Conservation (phyloP, 306 rosid species). For the Herpetospermum pedunculosum region DNA sequence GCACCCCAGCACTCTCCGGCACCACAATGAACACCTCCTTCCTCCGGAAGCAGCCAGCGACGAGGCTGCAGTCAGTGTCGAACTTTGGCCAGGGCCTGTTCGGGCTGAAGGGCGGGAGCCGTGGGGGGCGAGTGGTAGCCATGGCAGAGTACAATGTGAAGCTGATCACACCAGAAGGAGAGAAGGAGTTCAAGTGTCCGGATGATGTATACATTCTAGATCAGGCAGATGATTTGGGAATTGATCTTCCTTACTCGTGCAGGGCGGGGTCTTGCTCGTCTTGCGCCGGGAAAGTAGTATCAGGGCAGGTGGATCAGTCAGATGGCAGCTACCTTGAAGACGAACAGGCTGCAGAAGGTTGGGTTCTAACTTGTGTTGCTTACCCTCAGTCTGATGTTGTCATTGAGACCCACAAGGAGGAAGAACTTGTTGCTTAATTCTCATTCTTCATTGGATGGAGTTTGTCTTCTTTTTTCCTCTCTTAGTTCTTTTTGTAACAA, state of each 20-base stretch:
- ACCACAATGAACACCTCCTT: slow-evolving; percentile 51
- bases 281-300: slow-evolving; percentile 48
- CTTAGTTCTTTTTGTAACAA: neutral
- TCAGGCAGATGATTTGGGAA: slow-evolving; percentile 41
- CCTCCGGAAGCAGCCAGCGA: slow-evolving; percentile 8
- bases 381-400: slow-evolving; percentile 35
- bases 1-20: slow-evolving; percentile 23
- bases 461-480: neutral
- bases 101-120: slow-evolving; percentile 15
- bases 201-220: slow-evolving; percentile 57
- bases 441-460: neutral
- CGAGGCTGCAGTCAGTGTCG: neutral
- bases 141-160: slow-evolving; percentile 56
- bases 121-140: slow-evolving; percentile 44
- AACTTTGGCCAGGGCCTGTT: neutral
- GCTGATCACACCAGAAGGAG: slow-evolving; percentile 53
- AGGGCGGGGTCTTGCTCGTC: slow-evolving; percentile 87
- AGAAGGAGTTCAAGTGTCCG: slow-evolving; percentile 35
- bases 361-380: slow-evolving; percentile 74
- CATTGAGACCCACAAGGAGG: slow-evolving; percentile 86
- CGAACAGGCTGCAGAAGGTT: slow-evolving; percentile 28
- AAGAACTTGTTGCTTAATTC: slow-evolving; percentile 13
- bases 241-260: slow-evolving; percentile 79
- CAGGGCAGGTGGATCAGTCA: slow-evolving; percentile 45
- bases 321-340: slow-evolving; percentile 80